phyloP scores from a whole-genome alignment of 2,329 filamentous ascomycete species.

The Meredithiella fracta region DNA sequence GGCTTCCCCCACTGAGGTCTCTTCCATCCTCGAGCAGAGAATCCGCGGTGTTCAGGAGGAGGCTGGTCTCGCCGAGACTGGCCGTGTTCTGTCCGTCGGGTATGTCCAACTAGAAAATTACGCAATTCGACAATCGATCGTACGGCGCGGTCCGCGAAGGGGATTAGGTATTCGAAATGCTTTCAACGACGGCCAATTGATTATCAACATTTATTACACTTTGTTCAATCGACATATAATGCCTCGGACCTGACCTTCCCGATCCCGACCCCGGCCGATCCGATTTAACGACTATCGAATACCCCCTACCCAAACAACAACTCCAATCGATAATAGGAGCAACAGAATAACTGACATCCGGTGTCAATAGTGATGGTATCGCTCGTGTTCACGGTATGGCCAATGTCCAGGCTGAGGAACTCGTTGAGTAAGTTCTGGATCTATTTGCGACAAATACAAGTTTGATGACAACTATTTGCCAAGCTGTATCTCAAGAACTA shows the following conservation, averaged over 20 bases:
- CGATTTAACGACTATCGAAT: neutral
- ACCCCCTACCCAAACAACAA: neutral
- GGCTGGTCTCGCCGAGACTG: constrained; percentile 90
- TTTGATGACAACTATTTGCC: neutral
- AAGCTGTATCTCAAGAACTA: neutral
- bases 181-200: neutral
- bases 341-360: neutral
- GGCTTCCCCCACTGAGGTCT: constrained; percentile 93
- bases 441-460: neutral
- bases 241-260: neutral
- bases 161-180: neutral
- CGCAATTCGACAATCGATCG: neutral
- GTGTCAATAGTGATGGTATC: constrained; percentile 78
- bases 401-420: constrained; percentile 99
- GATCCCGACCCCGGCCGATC: neutral
- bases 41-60: constrained; percentile 98
- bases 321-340: neutral
- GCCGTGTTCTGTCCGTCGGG: constrained; percentile 96
- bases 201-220: neutral
- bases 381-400: constrained; percentile 98
- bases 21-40: constrained; percentile 97
- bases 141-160: neutral
- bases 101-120: constrained; percentile 49
- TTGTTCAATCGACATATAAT: neutral
- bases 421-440: constrained; percentile 76